A percentile compares a stretch with the other conserved stretches of the same genome.
Conservation (phyloP, 2,329 filamentous ascomycete species). For the Biscogniauxia mediterranea region DNA sequence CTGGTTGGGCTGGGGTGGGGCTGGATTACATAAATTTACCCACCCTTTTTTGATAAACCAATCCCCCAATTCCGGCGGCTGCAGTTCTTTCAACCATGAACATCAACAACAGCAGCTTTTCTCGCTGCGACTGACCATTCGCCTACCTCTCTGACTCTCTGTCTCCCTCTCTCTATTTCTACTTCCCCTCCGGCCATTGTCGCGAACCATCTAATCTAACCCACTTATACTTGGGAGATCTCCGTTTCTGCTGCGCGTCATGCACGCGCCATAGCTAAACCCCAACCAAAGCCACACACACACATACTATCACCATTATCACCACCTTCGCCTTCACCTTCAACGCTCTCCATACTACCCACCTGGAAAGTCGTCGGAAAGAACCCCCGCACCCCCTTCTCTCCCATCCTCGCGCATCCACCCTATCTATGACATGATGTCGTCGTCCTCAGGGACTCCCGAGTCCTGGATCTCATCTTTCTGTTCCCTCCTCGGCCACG, state of each 20-base stretch:
- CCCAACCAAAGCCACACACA: background rate
- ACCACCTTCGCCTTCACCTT: background rate
- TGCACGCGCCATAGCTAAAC: background rate
- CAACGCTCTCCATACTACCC: slow-evolving; percentile 1
- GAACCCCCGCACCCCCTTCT: background rate
- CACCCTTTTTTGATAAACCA: background rate
- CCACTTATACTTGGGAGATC: background rate
- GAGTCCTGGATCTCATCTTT: slow-evolving; percentile 99
- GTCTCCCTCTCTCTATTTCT: background rate
- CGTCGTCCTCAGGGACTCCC: slow-evolving; percentile 58
- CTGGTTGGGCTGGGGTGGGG: background rate
- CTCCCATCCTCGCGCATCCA: background rate
- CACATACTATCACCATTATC: background rate
- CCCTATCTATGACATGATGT: slow-evolving; percentile 43
- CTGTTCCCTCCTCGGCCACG: slow-evolving; percentile 91
- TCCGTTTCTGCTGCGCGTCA: background rate
- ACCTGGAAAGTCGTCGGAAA: too few relatives aligned
- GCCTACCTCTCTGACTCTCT: background rate
- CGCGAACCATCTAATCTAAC: background rate
- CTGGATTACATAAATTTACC: too few relatives aligned
- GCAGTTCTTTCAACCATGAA: background rate
- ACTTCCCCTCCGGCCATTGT: background rate
- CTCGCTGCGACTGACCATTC: background rate
- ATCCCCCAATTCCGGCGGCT: background rate
- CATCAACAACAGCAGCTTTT: background rate